A percentile compares a stretch with the other conserved stretches of the same genome.
Conservation (phyloP, 2,329 filamentous ascomycete species). For the Parastagonospora nodorum region DNA sequence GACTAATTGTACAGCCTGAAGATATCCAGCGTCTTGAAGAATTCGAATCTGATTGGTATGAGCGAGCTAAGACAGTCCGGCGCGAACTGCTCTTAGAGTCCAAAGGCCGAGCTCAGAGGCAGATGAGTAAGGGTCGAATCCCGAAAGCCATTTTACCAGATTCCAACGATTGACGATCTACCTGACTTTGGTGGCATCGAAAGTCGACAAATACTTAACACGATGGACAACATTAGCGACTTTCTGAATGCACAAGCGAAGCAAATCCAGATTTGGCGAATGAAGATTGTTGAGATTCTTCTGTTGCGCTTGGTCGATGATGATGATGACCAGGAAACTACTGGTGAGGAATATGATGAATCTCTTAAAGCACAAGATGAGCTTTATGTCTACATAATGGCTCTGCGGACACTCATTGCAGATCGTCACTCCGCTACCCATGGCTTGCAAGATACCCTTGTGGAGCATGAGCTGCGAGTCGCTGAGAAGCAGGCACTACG, state of each 20-base stretch:
- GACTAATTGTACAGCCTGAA: conserved; percentile 67
- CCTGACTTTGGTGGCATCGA: conserved; percentile 71
- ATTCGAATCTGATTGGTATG: conserved; percentile 74
- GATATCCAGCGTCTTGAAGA: conserved; percentile 70
- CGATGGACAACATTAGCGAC: conserved; percentile 67
- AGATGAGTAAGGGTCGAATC: conserved; percentile 63
- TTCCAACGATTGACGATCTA: conserved; percentile 58
- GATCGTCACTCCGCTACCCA: conserved; percentile 79
- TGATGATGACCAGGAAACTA: conserved; percentile 71
- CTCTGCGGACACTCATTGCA: conserved; percentile 73
- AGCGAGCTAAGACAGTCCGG: conserved; percentile 76
- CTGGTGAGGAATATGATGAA: conserved; percentile 87
- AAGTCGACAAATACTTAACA: conserved; percentile 67
- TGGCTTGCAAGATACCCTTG: conserved; percentile 75
- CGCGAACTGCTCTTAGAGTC: conserved; percentile 73
- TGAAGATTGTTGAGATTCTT: conserved; percentile 72
- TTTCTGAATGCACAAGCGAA: conserved; percentile 74
- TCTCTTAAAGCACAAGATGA: conserved; percentile 89
- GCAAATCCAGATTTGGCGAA: conserved; percentile 75
- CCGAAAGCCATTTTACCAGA: conserved; percentile 26
- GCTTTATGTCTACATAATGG: conserved; percentile 83
- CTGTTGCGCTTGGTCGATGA: conserved; percentile 80
- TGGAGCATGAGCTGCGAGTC: conserved; percentile 71
- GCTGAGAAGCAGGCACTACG: conserved; percentile 65
- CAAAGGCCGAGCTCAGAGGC: conserved; percentile 62